phyloP scores from a whole-genome alignment of 495 filamentous ascomycete species.

The Penicillium salamii region DNA sequence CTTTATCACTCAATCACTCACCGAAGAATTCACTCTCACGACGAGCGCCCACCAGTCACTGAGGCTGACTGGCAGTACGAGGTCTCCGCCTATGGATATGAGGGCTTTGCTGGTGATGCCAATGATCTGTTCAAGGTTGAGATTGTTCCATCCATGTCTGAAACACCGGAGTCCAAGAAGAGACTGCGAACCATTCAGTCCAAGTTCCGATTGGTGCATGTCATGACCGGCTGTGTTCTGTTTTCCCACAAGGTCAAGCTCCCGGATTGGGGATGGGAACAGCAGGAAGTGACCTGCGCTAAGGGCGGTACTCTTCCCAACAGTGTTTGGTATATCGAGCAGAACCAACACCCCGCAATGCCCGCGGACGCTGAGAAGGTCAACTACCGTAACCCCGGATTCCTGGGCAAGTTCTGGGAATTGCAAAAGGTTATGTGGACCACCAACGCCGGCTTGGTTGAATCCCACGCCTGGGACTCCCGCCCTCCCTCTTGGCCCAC shows the following conservation, averaged over 20 bases:
- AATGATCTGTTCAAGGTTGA: constrained; percentile 95
- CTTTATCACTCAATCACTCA: constrained; percentile 81
- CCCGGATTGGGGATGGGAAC: constrained; percentile 93
- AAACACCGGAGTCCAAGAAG: constrained; percentile 73
- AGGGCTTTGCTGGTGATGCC: constrained; percentile 94
- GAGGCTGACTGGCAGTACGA: constrained; percentile 99
- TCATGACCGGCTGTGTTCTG: constrained; percentile 95
- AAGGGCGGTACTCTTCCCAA: constrained; percentile 89
- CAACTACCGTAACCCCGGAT: constrained; percentile 92
- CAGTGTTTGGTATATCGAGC: constrained; percentile 94
- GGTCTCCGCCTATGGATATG: constrained; percentile 95
- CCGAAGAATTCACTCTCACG: constrained; percentile 92
- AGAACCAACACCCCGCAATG: constrained; percentile 77
- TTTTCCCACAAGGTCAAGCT: constrained; percentile 99
- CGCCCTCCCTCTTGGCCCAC: constrained; percentile 92
- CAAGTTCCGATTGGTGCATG: constrained; percentile 90
- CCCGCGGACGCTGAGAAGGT: constrained; percentile 78
- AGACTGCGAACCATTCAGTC: constrained; percentile 91
- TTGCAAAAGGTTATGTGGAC: constrained; percentile 99
- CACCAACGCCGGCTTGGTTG: constrained; percentile 93
- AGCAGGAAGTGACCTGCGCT: constrained; percentile 98
- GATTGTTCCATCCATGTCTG: constrained; percentile 87
- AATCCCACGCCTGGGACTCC: constrained; percentile 97
- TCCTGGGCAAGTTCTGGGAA: constrained; percentile 98
- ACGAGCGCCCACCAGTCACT: constrained; percentile 93